These are phyloP conservation scores for Zalerion maritima DNA, from an alignment of 495 filamentous ascomycete species.

Conservation along the genomic window DNA sequence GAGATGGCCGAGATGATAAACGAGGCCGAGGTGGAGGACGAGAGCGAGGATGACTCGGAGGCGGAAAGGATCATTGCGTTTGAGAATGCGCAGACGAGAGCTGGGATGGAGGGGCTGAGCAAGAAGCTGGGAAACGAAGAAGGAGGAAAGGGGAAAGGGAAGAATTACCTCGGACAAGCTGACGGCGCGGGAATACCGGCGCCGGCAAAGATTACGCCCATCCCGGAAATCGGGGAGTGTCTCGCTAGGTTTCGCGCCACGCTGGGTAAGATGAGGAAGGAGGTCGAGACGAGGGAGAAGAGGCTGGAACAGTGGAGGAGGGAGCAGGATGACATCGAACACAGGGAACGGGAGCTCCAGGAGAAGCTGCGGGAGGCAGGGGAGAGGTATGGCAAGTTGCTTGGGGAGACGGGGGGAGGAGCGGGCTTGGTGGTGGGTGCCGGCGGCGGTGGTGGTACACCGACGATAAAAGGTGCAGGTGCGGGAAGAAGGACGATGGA, in stretches of 20 bases:
- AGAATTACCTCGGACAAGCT: constrained; percentile 2
- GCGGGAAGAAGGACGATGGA: too few species aligned
- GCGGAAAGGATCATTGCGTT: constrained; percentile 70
- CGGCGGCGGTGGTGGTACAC: constrained; percentile 7
- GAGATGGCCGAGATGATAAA: constrained; percentile 77
- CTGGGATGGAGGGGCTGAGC: constrained; percentile 57
- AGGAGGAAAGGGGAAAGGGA: constrained; percentile 2
- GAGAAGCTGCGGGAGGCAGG: constrained; percentile 66
- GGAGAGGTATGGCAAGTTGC: constrained; percentile 46
- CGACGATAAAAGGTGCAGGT: too few species aligned
- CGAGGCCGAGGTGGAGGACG: constrained; percentile 49
- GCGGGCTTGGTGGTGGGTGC: constrained; percentile 7
- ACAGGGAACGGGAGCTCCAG: constrained; percentile 70
- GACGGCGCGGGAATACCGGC: constrained; percentile 3
- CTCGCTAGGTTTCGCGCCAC: constrained; percentile 35
- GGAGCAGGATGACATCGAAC: constrained; percentile 55
- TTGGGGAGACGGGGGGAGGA: constrained; percentile 9
- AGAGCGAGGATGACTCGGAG: constrained; percentile 62
- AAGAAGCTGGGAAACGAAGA: constrained; percentile 21
- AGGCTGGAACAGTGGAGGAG: constrained; percentile 45
- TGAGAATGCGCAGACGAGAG: constrained; percentile 73
- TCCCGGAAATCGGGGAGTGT: constrained; percentile 37
- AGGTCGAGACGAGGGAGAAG: constrained; percentile 35
- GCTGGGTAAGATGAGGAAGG: constrained; percentile 40
- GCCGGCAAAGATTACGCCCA: constrained; percentile 42